These are phyloP conservation scores for Phylloporus rhodoxanthus DNA, from an alignment of 768 basidiomycete genomes.

Conservation along the genomic window DNA sequence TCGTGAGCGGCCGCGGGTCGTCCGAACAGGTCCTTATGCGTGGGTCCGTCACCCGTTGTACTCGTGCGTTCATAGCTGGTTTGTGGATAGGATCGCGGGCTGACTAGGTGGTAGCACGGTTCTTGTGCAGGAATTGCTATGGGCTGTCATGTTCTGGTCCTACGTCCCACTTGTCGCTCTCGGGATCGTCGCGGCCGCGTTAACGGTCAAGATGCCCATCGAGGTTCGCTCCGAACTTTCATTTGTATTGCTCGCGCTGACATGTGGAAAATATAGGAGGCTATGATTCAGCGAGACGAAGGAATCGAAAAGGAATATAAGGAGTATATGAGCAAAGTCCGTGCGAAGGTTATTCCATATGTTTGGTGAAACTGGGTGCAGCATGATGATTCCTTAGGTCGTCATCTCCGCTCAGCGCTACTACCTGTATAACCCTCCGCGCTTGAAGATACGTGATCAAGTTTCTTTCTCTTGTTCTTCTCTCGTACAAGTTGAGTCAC, in stretches of 20 bases:
- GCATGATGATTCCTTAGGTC: not conserved
- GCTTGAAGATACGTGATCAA: not conserved
- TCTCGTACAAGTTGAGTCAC: not conserved
- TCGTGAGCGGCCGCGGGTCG: slow-evolving; percentile 23
- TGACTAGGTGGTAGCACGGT: not conserved
- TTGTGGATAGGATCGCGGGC: not conserved
- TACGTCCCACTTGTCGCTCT: slow-evolving; percentile 18
- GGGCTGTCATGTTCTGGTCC: slow-evolving; percentile 19
- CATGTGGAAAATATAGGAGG: slow-evolving; percentile 13
- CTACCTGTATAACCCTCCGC: not conserved
- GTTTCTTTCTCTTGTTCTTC: not conserved
- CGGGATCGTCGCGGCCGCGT: slow-evolving; percentile 6
- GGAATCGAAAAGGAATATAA: slow-evolving; percentile 4
- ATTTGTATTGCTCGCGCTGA: not conserved
- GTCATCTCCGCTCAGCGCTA: not conserved
- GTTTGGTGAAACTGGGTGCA: too few species aligned
- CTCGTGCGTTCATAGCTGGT: slow-evolving; percentile 7
- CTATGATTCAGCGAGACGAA: slow-evolving; percentile 17
- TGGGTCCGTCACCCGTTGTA: slow-evolving; percentile 30
- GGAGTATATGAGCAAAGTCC: not conserved
- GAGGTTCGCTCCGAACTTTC: slow-evolving; percentile 13
- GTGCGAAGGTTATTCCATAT: not conserved
- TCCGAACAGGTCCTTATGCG: slow-evolving; percentile 27
- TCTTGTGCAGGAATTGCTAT: slow-evolving; percentile 11
- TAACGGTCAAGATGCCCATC: slow-evolving; percentile 23